phyloP scores from a whole-genome alignment of 2,329 filamentous ascomycete genomes.

The Pseudogymnoascus sp. region DNA sequence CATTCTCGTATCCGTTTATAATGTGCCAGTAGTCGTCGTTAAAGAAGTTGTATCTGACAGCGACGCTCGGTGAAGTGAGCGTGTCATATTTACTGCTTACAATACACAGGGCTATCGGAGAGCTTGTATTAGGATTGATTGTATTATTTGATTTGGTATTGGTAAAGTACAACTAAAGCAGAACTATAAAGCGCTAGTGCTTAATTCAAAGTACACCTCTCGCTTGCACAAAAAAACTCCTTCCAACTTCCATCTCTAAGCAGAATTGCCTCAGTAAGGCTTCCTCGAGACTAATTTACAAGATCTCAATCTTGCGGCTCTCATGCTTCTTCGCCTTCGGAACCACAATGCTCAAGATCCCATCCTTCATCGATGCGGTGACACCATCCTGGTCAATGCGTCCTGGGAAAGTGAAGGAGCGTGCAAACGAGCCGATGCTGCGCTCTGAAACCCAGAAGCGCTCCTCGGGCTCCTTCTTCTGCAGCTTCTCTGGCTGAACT shows the following conservation, averaged over 20 bases:
- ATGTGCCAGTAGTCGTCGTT: no score
- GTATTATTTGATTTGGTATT: not conserved
- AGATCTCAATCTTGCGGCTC: slow-evolving; percentile 35
- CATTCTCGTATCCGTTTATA: no score
- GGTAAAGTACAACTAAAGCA: not conserved
- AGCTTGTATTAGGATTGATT: not conserved
- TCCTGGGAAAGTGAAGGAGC: slow-evolving; percentile 56
- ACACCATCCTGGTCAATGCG: slow-evolving; percentile 53
- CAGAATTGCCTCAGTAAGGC: not conserved
- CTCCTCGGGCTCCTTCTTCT: slow-evolving; percentile 29
- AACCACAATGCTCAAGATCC: slow-evolving; percentile 50
- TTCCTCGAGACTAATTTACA: not conserved
- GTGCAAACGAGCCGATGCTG: slow-evolving; percentile 54
- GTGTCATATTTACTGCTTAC: no score
- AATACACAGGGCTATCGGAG: no score
- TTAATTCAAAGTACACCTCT: not conserved
- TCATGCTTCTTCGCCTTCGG: slow-evolving; percentile 55
- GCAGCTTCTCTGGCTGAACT: slow-evolving; percentile 27
- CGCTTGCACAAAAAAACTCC: not conserved
- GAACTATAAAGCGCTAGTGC: not conserved
- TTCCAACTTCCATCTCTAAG: not conserved
- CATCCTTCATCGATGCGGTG: slow-evolving; percentile 51
- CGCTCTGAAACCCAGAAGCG: slow-evolving; percentile 63
- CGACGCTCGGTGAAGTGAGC: no score
- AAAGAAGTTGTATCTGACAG: no score